Conservation (phyloP, 1,139 yeast genomes). For the Maudiozyma humilis region DNA sequence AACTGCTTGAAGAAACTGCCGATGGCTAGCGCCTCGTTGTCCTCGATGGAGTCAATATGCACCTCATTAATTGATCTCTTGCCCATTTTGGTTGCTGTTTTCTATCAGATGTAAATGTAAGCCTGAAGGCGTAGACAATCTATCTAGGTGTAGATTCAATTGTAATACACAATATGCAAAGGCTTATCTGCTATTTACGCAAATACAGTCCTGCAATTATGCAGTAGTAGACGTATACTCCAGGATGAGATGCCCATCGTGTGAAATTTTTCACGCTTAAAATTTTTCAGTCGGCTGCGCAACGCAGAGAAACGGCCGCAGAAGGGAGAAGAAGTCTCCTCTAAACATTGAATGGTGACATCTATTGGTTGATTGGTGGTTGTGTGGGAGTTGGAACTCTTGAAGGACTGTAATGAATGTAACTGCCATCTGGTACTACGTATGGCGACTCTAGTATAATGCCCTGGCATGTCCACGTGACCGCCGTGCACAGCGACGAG, state of each 20-base stretch:
- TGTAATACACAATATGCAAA: too few species aligned
- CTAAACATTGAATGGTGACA: too few species aligned
- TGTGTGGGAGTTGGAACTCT: too few species aligned
- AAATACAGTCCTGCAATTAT: too few species aligned
- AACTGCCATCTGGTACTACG: too few species aligned
- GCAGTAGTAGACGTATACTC: neutral
- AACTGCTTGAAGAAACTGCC: conserved; percentile 68
- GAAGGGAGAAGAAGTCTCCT: neutral
- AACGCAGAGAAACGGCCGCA: neutral
- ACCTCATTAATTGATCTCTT: conserved; percentile 20
- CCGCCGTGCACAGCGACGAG: neutral
- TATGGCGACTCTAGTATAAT: too few species aligned
- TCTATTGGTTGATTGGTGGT: too few species aligned
- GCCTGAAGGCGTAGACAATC: neutral
- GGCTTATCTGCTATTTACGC: too few species aligned
- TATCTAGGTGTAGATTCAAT: neutral
- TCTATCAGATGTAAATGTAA: neutral
- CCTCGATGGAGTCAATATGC: conserved; percentile 20
- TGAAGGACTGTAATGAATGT: too few species aligned
- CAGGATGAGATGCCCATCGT: neutral
- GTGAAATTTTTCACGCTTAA: neutral
- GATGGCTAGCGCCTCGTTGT: conserved; percentile 33
- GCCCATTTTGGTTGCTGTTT: conserved; percentile 5
- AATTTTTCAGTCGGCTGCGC: neutral
- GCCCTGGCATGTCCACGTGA: neutral